These are phyloP conservation scores for Lasiodiplodia sp. DNA, from an alignment of 2,329 filamentous ascomycete species.

Conservation along the genomic window DNA sequence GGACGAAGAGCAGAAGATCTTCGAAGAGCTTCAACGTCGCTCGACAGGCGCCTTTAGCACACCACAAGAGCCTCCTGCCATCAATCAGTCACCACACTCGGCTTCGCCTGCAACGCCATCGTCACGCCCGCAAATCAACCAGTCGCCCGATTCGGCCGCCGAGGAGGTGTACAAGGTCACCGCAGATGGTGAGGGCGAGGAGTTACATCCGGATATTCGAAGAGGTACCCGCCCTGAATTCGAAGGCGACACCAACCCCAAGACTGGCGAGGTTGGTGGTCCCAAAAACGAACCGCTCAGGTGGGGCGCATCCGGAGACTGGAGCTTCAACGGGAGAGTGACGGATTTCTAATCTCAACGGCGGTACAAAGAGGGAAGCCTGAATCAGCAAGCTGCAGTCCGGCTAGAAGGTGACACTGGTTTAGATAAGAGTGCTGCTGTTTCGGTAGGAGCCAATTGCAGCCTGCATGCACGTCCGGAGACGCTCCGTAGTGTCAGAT, in stretches of 20 bases:
- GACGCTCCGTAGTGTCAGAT: neutral
- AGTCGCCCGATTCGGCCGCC: conserved; percentile 40
- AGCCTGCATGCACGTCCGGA: neutral
- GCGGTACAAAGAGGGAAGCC: neutral
- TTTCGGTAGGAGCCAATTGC: neutral
- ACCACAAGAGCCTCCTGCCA: conserved; percentile 56
- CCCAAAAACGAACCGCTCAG: conserved; percentile 96
- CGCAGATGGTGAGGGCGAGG: conserved; percentile 66
- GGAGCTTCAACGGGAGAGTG: conserved; percentile 94
- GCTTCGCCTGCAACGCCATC: conserved; percentile 39
- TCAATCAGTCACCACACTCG: conserved; percentile 35
- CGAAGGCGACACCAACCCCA: conserved; percentile 87
- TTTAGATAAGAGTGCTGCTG: neutral
- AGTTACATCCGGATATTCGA: conserved; percentile 74
- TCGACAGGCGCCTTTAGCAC: conserved; percentile 81
- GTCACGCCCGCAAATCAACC: conserved; percentile 42
- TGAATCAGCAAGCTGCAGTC: conserved; percentile 10
- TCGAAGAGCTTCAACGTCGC: conserved; percentile 81
- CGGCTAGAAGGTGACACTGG: neutral
- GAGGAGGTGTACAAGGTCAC: conserved; percentile 52
- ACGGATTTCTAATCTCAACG: conserved; percentile 75
- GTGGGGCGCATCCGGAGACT: conserved; percentile 80
- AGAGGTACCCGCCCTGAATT: conserved; percentile 89
- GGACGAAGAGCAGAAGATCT: conserved; percentile 86
- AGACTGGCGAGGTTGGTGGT: conserved; percentile 93